Percentiles rank a stretch among this genome's conserved stretches.
Evolutionary conservation across 495 filamentous ascomycete genomes (phyloP).

Genomic region (Zalerion maritima): DNA sequence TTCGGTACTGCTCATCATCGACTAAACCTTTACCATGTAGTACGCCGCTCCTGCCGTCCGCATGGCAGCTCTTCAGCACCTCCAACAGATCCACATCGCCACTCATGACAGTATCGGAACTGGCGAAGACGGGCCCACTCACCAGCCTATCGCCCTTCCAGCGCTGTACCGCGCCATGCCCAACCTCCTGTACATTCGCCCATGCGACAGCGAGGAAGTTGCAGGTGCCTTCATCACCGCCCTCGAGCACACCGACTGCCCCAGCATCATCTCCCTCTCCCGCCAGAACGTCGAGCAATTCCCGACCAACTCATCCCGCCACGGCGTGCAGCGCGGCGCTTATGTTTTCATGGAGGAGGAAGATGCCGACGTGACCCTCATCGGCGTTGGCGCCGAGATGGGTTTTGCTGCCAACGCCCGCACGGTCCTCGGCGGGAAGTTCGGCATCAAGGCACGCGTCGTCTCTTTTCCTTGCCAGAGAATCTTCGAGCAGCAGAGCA

Average conservation of each 20-base stretch:
- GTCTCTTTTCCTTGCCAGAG: conserved; percentile 41
- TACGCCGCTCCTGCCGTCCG: conserved; percentile 44
- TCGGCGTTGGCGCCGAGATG: conserved; percentile 20
- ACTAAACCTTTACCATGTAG: background rate
- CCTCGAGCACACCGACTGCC: conserved; percentile 26
- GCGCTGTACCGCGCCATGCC: conserved; percentile 46
- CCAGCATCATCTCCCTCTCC: conserved; percentile 17
- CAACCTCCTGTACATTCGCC: conserved; percentile 43
- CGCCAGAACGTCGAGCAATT: conserved; percentile 13
- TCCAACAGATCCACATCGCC: conserved; percentile 42
- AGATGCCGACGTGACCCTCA: conserved; percentile 17
- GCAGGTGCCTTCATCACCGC: conserved; percentile 40
- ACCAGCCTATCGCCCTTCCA: conserved; percentile 45
- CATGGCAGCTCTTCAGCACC: conserved; percentile 42
- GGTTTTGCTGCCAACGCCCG: conserved; percentile 13
- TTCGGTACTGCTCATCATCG: conserved; percentile 5
- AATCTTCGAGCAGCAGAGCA: conserved; percentile 35
- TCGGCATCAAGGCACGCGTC: conserved; percentile 29
- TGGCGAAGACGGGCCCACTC: conserved; percentile 47
- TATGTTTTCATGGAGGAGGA: conserved; percentile 19
- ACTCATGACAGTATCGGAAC: conserved; percentile 47
- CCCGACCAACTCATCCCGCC: conserved; percentile 8
- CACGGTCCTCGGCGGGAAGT: conserved; percentile 12
- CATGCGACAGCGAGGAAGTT: conserved; percentile 40
- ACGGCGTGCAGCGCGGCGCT: conserved; percentile 14